These are phyloP conservation scores for Lachnellula subtilissima DNA, from an alignment of 2,329 filamentous ascomycete species.

Conservation along the genomic window DNA sequence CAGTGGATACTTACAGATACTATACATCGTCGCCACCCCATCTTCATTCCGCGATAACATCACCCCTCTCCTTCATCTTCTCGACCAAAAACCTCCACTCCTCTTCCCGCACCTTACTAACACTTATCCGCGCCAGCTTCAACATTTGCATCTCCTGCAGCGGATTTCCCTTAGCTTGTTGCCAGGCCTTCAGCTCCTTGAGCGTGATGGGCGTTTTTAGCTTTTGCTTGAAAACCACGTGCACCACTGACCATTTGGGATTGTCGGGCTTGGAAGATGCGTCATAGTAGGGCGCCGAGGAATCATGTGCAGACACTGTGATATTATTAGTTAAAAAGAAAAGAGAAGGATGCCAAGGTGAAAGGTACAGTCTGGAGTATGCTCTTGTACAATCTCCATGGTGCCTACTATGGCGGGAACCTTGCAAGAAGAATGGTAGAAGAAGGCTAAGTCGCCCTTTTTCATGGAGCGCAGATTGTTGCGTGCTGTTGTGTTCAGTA, in stretches of 20 bases:
- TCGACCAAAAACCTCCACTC: slow-evolving; percentile 63
- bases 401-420: slow-evolving; percentile 80
- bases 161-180: slow-evolving; percentile 45
- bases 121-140: slow-evolving; percentile 76
- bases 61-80: slow-evolving; percentile 33
- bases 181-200: slow-evolving; percentile 64
- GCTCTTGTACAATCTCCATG: slow-evolving; percentile 85
- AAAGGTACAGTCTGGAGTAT: slow-evolving; percentile 65
- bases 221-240: slow-evolving; percentile 82
- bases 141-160: slow-evolving; percentile 78
- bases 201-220: slow-evolving; percentile 68
- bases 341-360: slow-evolving; percentile 1
- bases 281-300: slow-evolving; percentile 77
- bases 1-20: not conserved
- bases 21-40: not conserved
- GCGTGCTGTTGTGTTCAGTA: slow-evolving; percentile 51
- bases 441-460: slow-evolving; percentile 86
- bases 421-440: slow-evolving; percentile 95
- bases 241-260: slow-evolving; percentile 83
- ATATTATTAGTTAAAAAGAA: not conserved
- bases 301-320: slow-evolving; percentile 56
- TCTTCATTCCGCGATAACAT: slow-evolving; percentile 7
- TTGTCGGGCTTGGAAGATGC: slow-evolving; percentile 62
- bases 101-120: slow-evolving; percentile 58
- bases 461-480: slow-evolving; percentile 93